These are phyloP conservation scores for Aspergillus fumigatus DNA, from an alignment of 2,329 filamentous ascomycete species.

Conservation along the genomic window DNA sequence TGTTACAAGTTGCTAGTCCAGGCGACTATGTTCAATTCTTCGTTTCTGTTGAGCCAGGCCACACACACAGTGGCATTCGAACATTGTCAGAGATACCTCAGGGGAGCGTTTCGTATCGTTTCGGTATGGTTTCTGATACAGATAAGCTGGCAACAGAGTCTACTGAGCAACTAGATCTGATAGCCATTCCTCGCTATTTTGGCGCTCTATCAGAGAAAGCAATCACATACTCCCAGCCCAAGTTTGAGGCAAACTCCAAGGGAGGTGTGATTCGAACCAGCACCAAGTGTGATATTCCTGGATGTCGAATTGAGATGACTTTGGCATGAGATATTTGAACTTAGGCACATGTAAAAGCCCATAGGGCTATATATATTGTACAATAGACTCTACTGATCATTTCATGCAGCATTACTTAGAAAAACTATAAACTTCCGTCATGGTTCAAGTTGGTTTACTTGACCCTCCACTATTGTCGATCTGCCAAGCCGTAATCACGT, in stretches of 20 bases:
- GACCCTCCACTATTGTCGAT: neutral
- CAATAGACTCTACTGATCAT: neutral
- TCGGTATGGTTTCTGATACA: constrained; percentile 29
- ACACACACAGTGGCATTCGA: neutral
- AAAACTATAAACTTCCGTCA: neutral
- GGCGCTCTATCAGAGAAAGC: constrained; percentile 39
- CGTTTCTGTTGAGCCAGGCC: constrained; percentile 26
- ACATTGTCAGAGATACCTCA: neutral
- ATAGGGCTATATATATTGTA: neutral
- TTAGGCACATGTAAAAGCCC: neutral
- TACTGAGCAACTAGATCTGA: constrained; percentile 14
- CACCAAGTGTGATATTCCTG: constrained; percentile 35
- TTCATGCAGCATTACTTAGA: neutral
- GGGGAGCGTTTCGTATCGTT: constrained; percentile 22
- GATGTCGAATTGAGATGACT: constrained; percentile 20
- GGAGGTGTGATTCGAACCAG: constrained; percentile 12
- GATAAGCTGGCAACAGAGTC: constrained; percentile 11
- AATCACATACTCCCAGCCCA: constrained; percentile 29
- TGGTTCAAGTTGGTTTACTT: neutral
- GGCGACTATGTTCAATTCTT: constrained; percentile 42
- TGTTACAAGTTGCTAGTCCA: constrained; percentile 35
- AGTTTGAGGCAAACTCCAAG: constrained; percentile 4
- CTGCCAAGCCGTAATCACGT: constrained; percentile 31
- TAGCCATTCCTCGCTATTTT: constrained; percentile 28
- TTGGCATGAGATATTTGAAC: neutral